Evolutionary conservation across 148 eudicot genomes (phyloP).

Genomic region (Rhododendron vialii): DNA sequence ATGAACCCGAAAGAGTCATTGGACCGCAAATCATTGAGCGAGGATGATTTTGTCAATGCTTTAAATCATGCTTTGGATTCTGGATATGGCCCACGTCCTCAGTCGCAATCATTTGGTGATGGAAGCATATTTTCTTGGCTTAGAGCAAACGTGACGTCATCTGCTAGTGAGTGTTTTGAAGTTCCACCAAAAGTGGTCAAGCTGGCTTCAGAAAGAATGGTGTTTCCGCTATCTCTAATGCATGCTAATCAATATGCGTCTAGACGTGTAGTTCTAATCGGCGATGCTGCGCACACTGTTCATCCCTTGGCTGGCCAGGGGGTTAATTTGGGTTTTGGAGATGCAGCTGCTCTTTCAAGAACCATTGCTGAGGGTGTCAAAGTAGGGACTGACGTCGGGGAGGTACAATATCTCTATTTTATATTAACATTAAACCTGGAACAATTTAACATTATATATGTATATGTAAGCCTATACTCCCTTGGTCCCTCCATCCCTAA

Average conservation of each 20-base stretch:
- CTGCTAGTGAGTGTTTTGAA: conserved; percentile 71
- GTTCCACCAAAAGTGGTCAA: conserved; percentile 78
- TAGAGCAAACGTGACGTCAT: conserved; percentile 32
- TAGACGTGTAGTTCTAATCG: conserved; percentile 73
- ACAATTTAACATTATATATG: neutral
- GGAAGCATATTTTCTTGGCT: conserved; percentile 51
- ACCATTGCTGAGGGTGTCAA: conserved; percentile 82
- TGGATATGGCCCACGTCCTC: conserved; percentile 89
- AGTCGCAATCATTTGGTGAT: conserved; percentile 39
- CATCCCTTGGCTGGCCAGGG: conserved; percentile 99
- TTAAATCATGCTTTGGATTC: conserved; percentile 72
- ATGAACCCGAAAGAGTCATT: conserved; percentile 79
- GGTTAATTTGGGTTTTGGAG: conserved; percentile 94
- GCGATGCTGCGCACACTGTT: conserved; percentile 98
- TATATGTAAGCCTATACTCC: too few species aligned
- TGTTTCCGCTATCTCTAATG: conserved; percentile 75
- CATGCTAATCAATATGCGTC: conserved; percentile 69
- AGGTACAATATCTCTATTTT: conserved; percentile 42
- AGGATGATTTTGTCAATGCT: conserved; percentile 63
- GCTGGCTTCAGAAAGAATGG: conserved; percentile 79
- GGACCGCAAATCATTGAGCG: conserved; percentile 54
- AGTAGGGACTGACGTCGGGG: conserved; percentile 89
- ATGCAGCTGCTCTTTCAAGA: conserved; percentile 72
- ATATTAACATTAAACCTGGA: neutral
- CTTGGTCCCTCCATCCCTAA: too few species aligned